Base-by-base conservation (phyloP, 2,329 filamentous ascomycete species). In the Penicillium sp. region DNA sequence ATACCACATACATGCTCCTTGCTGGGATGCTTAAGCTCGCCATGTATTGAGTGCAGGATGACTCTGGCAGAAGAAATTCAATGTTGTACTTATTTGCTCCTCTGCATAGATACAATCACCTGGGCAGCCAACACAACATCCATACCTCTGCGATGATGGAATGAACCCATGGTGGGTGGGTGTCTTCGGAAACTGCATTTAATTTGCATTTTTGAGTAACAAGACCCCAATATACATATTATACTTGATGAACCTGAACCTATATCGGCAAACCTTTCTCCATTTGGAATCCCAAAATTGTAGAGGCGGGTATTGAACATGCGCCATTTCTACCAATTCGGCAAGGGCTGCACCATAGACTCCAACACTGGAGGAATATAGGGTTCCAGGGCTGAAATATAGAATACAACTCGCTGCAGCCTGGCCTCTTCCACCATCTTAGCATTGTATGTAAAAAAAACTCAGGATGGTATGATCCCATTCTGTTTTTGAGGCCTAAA, bases 1-100 rank as follows among this genome's bases (percentile, higher is more conserved):
- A 46, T 51, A 52, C 41, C 9, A 27, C 31, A 37, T 23, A 42
- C 40, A 45, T 51, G 54, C 40, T 56, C 47, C 40, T 23, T 50
- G 5, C 6, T 6, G 10, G 27, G 52, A 31, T 31, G 15, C 45
- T 35, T 33, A 35, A 31, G 9, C 40, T 27, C 33, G 21, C 13
- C 21, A 25, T 52, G 50, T 46, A 45, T 31, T 15, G 21, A 35
- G 29, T 25, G 21, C 38, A n/a, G 17, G 6, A 25, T 17, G 41
- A 25, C 19, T 21, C 27, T 8, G 6, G n/a, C n/a, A 42, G 37
- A 29, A 31, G 37, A 31, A 33, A 43, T 10, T 21, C 8, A 15
- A 25, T 31, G 7, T 37, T 9, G 12, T 42, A 42, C 35, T 23
- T 31, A 6, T 31, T 17, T 51, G n/a, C n/a, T 52, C 17, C 9